Percentiles rank a stretch among this genome's conserved stretches.
phyloP scores from a whole-genome alignment of 2,329 filamentous ascomycete genomes.

The Chrysoporthe deuterocubensis region DNA sequence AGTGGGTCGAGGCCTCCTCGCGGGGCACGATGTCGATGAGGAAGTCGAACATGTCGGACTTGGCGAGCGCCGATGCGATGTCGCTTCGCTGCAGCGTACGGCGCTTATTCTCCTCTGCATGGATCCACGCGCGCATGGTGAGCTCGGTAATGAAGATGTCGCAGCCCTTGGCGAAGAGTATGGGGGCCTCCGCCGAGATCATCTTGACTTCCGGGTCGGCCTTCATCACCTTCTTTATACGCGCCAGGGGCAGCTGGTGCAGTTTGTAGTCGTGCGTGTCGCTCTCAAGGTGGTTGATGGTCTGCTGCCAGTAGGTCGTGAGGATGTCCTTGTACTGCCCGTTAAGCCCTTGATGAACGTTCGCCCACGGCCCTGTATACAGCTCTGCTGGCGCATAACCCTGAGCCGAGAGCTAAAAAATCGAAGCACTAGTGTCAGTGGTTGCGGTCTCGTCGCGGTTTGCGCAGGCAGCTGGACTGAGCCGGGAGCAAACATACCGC shows the following conservation, averaged over 20 bases:
- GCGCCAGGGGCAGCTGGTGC: slow-evolving; percentile 93
- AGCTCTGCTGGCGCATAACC: slow-evolving; percentile 91
- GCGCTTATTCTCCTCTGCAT: slow-evolving; percentile 98
- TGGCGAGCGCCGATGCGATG: slow-evolving; percentile 92
- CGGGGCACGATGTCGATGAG: slow-evolving; percentile 97
- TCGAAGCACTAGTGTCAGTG: slow-evolving; percentile 32
- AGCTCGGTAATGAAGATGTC: slow-evolving; percentile 99
- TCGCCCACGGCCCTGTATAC: slow-evolving; percentile 93
- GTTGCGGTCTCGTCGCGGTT: background rate
- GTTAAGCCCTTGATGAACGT: slow-evolving; percentile 94
- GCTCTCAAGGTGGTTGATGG: slow-evolving; percentile 91
- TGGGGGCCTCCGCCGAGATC: slow-evolving; percentile 98
- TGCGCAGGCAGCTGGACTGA: background rate
- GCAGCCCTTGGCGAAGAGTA: slow-evolving; percentile 96
- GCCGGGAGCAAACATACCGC: slow-evolving; percentile 54
- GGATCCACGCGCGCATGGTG: slow-evolving; percentile 99
- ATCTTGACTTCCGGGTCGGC: slow-evolving; percentile 99
- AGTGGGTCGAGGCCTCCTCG: slow-evolving; percentile 85
- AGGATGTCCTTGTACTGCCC: slow-evolving; percentile 95
- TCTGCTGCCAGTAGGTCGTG: slow-evolving; percentile 99
- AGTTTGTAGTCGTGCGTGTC: slow-evolving; percentile 99
- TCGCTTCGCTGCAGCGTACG: slow-evolving; percentile 94
- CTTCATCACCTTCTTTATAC: slow-evolving; percentile 99
- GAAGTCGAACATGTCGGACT: slow-evolving; percentile 99
- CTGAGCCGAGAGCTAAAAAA: slow-evolving; percentile 74